phyloP scores from a whole-genome alignment of 2,329 filamentous ascomycete species.

The Drechslerella stenobrocha region DNA sequence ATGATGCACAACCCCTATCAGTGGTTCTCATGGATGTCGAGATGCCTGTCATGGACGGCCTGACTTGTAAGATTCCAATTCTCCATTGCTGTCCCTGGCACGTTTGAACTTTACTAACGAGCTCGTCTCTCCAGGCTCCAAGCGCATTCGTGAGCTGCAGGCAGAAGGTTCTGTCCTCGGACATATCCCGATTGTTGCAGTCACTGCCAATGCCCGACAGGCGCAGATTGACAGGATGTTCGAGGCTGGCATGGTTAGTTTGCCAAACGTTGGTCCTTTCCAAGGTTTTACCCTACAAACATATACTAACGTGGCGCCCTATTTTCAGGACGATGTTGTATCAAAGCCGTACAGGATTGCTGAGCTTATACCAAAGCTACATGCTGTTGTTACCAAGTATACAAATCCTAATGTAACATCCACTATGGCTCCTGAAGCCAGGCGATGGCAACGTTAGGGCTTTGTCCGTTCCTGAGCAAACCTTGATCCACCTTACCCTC shows the following conservation, averaged over 20 bases:
- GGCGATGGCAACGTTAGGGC: conserved; percentile 12
- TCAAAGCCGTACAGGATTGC: conserved; percentile 46
- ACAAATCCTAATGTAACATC: not conserved
- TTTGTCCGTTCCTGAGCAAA: conserved; percentile 12
- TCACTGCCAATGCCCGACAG: conserved; percentile 58
- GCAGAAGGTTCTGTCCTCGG: conserved; percentile 53
- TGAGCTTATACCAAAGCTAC: conserved; percentile 42
- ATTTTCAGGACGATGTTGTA: conserved; percentile 34
- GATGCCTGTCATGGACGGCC: conserved; percentile 61
- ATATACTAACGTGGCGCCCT: not conserved
- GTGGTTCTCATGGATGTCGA: conserved; percentile 56
- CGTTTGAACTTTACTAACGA: conserved; percentile 12
- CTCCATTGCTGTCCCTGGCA: too few relatives aligned
- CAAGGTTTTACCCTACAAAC: not conserved
- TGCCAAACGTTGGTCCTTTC: not conserved
- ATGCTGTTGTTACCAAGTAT: conserved; percentile 33
- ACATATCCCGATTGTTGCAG: conserved; percentile 59
- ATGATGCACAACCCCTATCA: conserved; percentile 28
- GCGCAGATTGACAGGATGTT: conserved; percentile 47
- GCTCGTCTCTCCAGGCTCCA: conserved; percentile 15
- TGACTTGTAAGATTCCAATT: conserved; percentile 56
- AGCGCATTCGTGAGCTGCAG: conserved; percentile 55
- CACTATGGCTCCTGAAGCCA: not conserved
- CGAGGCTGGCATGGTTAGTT: conserved; percentile 42
- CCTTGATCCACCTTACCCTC: too few relatives aligned